These are phyloP conservation scores for Leccinum rimulosum DNA, from an alignment of 768 basidiomycete species.

Conservation along the genomic window DNA sequence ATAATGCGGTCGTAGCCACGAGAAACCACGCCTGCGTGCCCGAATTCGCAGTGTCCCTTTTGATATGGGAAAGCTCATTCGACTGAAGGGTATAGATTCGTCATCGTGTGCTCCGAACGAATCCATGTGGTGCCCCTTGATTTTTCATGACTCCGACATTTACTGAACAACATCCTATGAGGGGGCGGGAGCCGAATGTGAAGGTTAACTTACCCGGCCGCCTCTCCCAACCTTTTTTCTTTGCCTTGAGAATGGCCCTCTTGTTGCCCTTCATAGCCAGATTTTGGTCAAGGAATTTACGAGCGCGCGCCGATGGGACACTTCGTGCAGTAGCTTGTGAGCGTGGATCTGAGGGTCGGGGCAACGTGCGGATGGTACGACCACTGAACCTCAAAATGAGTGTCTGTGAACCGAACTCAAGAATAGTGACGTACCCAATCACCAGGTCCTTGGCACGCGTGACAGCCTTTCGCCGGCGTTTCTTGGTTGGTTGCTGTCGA, in stretches of 20 bases:
- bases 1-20: not conserved
- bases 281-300: constrained; percentile 51
- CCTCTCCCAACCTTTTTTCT: constrained; percentile 54
- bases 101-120: constrained; percentile 27
- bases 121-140: constrained; percentile 52
- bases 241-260: constrained; percentile 29
- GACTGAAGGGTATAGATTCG: not conserved
- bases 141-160: constrained; percentile 56
- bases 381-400: constrained; percentile 38
- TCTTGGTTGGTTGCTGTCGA: constrained; percentile 22
- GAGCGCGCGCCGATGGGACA: constrained; percentile 46
- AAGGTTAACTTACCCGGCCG: constrained; percentile 47
- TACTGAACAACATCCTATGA: constrained; percentile 31
- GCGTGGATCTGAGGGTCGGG: constrained; percentile 26
- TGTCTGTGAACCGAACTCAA: not conserved
- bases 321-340: constrained; percentile 40
- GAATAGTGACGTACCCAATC: constrained; percentile 44
- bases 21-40: not conserved
- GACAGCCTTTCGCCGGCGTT: constrained; percentile 33
- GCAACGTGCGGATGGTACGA: constrained; percentile 51
- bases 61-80: not conserved
- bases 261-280: constrained; percentile 44
- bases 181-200: not conserved
- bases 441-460: constrained; percentile 47
- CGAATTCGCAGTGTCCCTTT: not conserved